Evolutionary conservation across 1,139 yeast species (phyloP).

Genomic region (Kurtzmaniella quercitrusa): DNA sequence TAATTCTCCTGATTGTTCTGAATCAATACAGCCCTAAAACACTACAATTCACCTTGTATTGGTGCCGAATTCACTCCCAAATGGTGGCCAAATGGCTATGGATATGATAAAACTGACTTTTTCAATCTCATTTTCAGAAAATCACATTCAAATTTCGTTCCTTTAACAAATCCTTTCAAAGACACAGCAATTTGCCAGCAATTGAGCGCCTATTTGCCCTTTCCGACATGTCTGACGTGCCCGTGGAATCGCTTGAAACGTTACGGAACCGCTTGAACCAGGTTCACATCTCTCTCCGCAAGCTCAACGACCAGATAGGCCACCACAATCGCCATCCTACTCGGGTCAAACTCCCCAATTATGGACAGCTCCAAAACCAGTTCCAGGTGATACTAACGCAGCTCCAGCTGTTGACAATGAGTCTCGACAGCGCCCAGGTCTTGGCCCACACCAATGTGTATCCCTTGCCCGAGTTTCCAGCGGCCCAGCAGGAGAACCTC

Average conservation of each 20-base stretch:
- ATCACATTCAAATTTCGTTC: neutral
- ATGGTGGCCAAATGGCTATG: no score
- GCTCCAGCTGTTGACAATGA: constrained; percentile 65
- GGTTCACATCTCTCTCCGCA: constrained; percentile 40
- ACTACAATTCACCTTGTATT: no score
- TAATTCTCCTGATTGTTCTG: no score
- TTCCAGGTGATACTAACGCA: constrained; percentile 81
- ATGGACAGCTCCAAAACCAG: constrained; percentile 62
- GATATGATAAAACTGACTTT: no score
- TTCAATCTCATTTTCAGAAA: neutral
- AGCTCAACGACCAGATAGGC: constrained; percentile 40
- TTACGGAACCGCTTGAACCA: constrained; percentile 42
- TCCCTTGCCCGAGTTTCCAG: constrained; percentile 81
- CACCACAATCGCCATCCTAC: constrained; percentile 37
- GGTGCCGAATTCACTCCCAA: no score
- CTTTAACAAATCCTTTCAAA: no score
- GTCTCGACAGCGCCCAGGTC: constrained; percentile 58
- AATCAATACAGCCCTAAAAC: no score
- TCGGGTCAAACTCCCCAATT: constrained; percentile 36
- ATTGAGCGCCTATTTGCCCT: neutral
- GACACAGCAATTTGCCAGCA: no score
- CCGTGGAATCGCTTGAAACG: constrained; percentile 39
- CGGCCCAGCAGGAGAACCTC: constrained; percentile 76
- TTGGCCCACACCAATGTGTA: constrained; percentile 69
- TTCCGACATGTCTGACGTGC: constrained; percentile 14